phyloP scores from a whole-genome alignment of 345 rosid genomes.

The Rhodamnia argentea region DNA sequence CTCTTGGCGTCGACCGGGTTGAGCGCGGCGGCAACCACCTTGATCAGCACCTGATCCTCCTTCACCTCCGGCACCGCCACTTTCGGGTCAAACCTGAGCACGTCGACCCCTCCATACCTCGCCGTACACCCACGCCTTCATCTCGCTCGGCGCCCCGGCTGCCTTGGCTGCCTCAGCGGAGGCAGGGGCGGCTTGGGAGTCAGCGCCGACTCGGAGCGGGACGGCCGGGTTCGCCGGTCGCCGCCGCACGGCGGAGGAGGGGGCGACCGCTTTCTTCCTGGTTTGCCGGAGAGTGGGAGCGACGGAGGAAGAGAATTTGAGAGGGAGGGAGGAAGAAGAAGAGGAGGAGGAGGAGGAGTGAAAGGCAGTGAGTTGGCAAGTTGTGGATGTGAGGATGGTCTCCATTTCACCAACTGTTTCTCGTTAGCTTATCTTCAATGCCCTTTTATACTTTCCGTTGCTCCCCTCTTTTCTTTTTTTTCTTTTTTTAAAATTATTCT shows the following conservation, averaged over 20 bases:
- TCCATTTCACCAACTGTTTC: conserved; percentile 8
- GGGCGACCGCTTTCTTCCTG: neutral
- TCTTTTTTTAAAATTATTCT: neutral
- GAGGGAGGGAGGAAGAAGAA: conserved; percentile 14
- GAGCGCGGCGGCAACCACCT: conserved; percentile 82
- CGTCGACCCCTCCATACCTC: conserved; percentile 82
- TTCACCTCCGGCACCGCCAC: conserved; percentile 65
- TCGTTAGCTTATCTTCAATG: neutral
- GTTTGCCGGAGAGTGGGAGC: conserved; percentile 11
- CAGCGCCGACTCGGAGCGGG: conserved; percentile 35
- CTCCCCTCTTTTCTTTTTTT: neutral
- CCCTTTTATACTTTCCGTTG: neutral
- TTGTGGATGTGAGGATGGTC: conserved; percentile 26
- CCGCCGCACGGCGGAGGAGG: neutral
- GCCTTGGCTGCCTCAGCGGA: conserved; percentile 19
- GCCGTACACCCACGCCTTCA: conserved; percentile 82
- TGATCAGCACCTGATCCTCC: conserved; percentile 79
- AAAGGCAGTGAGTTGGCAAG: conserved; percentile 19
- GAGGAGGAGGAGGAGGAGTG: conserved; percentile 7
- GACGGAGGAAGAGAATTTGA: conserved; percentile 1
- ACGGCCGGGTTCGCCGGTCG: neutral
- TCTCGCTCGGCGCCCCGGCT: conserved; percentile 41
- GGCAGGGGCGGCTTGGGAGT: conserved; percentile 41
- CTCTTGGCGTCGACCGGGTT: conserved; percentile 88
- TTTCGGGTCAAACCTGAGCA: conserved; percentile 59